phyloP scores from a whole-genome alignment of 2,329 filamentous ascomycete genomes.

The Ophiosphaerella herpotricha region DNA sequence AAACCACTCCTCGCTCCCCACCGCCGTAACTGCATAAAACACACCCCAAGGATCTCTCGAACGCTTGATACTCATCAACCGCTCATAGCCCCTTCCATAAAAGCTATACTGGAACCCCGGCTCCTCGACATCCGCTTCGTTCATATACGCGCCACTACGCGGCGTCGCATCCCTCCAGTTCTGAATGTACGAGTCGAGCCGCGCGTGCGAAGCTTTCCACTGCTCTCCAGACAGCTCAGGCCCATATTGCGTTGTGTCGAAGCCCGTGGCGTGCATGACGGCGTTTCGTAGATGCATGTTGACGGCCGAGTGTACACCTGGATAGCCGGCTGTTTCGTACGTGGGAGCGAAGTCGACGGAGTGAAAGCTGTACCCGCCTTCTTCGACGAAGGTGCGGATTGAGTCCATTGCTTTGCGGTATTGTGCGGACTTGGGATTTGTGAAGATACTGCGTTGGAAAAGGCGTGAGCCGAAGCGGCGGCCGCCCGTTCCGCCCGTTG shows the following conservation, averaged over 20 bases:
- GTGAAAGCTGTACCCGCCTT: conserved; percentile 33
- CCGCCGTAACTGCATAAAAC: conserved; percentile 34
- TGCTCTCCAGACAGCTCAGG: conserved; percentile 21
- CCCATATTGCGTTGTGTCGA: conserved; percentile 24
- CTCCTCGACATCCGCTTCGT: conserved; percentile 38
- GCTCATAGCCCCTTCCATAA: conserved; percentile 32
- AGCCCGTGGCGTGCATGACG: conserved; percentile 34
- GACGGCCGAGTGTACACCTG: conserved; percentile 25
- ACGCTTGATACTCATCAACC: conserved; percentile 26
- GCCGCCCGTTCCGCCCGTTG: conserved; percentile 19
- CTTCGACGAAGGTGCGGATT: conserved; percentile 30
- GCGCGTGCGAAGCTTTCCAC: conserved; percentile 25
- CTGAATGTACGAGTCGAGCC: conserved; percentile 27
- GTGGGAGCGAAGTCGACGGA: conserved; percentile 35
- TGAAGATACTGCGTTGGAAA: conserved; percentile 37
- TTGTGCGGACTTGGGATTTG: conserved; percentile 14
- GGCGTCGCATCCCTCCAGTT: conserved; percentile 30
- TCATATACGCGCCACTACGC: conserved; percentile 41
- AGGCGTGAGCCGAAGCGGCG: conserved; percentile 35
- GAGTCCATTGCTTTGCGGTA: conserved; percentile 24
- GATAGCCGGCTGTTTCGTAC: conserved; percentile 27
- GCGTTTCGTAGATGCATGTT: conserved; percentile 28
- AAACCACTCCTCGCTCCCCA: conserved; percentile 31
- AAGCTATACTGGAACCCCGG: conserved; percentile 32
- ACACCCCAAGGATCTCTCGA: conserved; percentile 30